Conservation (phyloP, 192 early-diverging fungal species). For the Coemansia sp. region DNA sequence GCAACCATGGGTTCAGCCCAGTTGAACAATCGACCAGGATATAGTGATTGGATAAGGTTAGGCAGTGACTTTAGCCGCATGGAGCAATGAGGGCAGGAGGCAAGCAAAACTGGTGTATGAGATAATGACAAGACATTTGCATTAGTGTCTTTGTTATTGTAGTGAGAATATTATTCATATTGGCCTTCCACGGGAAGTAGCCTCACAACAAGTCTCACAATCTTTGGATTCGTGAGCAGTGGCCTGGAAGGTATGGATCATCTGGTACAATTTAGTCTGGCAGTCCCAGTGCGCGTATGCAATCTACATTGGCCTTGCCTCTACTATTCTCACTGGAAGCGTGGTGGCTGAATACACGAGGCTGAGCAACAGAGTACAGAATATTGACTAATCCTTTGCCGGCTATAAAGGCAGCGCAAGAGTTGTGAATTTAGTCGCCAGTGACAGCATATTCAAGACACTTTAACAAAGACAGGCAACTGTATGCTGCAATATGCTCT, state of each 20-base stretch:
- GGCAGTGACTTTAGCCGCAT: constrained; percentile 85
- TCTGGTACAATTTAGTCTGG: constrained; percentile 77
- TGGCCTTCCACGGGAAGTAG: constrained; percentile 79
- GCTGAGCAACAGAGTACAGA: constrained; percentile 66
- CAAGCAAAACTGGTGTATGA: constrained; percentile 77
- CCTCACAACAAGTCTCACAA: constrained; percentile 61
- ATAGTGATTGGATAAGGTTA: constrained; percentile 83
- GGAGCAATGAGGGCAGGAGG: constrained; percentile 84
- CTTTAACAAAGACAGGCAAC: constrained; percentile 83
- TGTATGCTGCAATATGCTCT: constrained; percentile 78
- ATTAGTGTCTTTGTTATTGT: background rate
- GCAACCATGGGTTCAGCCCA: constrained; percentile 87
- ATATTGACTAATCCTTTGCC: constrained; percentile 79
- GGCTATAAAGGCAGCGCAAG: constrained; percentile 68
- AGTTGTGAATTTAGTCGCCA: constrained; percentile 55
- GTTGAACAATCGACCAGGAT: constrained; percentile 82
- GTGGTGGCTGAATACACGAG: constrained; percentile 52
- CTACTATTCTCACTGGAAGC: background rate
- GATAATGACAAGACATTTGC: background rate
- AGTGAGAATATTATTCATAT: constrained; percentile 37
- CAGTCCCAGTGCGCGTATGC: constrained; percentile 56
- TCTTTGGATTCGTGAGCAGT: constrained; percentile 54
- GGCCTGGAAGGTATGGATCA: constrained; percentile 83
- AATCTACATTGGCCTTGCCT: background rate
- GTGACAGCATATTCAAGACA: constrained; percentile 81